Base-by-base conservation (phyloP, 2,329 filamentous ascomycete genomes). In the Cordyceps cicadae region DNA sequence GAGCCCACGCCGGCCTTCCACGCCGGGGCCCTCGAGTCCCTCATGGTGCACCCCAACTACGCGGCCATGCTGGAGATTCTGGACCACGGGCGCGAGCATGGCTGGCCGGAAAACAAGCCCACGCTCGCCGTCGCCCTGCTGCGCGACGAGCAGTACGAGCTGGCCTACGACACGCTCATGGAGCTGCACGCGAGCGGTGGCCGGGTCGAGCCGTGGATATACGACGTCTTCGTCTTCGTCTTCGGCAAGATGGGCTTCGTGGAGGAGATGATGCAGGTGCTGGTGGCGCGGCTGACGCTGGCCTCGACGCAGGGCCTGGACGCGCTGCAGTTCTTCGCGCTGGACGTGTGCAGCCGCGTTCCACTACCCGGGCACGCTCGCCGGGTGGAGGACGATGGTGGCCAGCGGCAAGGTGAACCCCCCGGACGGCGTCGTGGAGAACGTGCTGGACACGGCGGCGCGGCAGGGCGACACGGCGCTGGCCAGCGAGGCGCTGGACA, bases 41-140 rank as follows among this genome's bases (percentile, higher is more conserved):
- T 97, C 26, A 84, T 89, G 0, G 83, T 94, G 9, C 94, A 97
- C 70, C 90, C 93, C 0, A 89, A 97, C 72, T 93, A 95, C 67
- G 66, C 91, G 6, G 76, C 94, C 26, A 86, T 92, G 41, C 81
- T 83, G 58, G 80, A 87, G 41, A 80, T 96, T 3, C 76, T 97
- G 45, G 76, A 83, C 59, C 86, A 87, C 60, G 91, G 94, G 88
- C 84, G 84, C 67, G 79, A 84, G 60, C 80, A 84, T 64, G 96
- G 91, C 89, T 70, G 71, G 53, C 63, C 67, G 2, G 64, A 71
- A 7, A 87, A 86, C 9, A 83, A 82, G 69, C 83, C 89, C 66
- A 84, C 83, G 68, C 78, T 95, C 21, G 81, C 88, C 1, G 75
- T 90, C 11, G 91, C 90, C 0, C 75, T 95, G 62, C 78, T 97